Evolutionary conservation across 176 grass and related monocot genomes (phyloP), one percentile per base, ranked within the genome.

Genomic region (Typha latifolia): DNA sequence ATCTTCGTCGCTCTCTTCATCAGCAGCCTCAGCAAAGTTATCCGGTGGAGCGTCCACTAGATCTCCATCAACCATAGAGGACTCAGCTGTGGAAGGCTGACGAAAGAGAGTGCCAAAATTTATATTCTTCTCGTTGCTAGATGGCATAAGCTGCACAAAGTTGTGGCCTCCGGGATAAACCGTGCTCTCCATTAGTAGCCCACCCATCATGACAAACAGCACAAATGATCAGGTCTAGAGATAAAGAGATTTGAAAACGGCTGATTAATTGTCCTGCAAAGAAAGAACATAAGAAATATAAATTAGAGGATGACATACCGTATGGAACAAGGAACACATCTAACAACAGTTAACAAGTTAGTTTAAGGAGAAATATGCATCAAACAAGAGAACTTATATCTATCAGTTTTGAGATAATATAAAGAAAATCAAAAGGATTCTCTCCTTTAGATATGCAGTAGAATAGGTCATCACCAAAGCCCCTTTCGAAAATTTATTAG

Each of bases 1-100:
- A 21, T 85, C 71, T 51, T 91, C 90, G 14, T 86, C 90, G 0
- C 52, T 63, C 12, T 78, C 69, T 62, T 78, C 82, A 19, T 16
- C 83, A 4, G 24, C 63, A 15, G 63, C 74, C 43, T 47, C 74
- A 47, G 69, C 51, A 62, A 49, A 72, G 51, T 77, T 82, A 27
- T 84, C 80, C 21, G 61, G 57, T 3, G 32, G 61, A 19, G 70
- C 49, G 63, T 83, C 75, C 27, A 81, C 66, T 14, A 88, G 68
- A 78, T 85, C 84, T 27, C 79, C 74, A 12, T 70, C 82, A 3
- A 73, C 84, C 3, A 71, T 19, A 61, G 88, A 77, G 77, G 64
- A 69, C 5, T 73, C 84, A 22, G 62, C 66, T 7, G 23, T 65
- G 10, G 57, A 48, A 85, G 74, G 47, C 69, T 49, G n/a, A 66